Conservation (phyloP, 306 rosid genomes). For the Castanospermum australe region DNA sequence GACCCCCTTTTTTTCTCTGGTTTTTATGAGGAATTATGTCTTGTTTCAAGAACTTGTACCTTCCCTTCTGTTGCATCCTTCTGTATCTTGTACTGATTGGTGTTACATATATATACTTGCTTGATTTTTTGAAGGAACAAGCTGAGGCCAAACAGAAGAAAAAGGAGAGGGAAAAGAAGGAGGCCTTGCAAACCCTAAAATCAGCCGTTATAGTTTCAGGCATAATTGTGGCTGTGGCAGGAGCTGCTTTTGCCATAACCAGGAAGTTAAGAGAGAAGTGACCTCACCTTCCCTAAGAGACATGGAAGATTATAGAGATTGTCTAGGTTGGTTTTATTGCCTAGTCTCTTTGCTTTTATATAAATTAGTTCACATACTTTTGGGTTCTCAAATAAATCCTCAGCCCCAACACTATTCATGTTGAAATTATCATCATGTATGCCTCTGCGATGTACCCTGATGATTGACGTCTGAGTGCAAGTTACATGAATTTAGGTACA, state of each 20-base stretch:
- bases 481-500: background rate
- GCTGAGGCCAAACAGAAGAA: conserved; percentile 28
- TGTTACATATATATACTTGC: background rate
- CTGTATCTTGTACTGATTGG: background rate
- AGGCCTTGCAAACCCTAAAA: conserved; percentile 38
- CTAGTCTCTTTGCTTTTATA: background rate
- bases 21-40: background rate
- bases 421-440: background rate
- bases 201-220: conserved; percentile 48
- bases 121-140: conserved; percentile 31
- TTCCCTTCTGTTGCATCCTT: background rate
- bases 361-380: background rate
- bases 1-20: background rate
- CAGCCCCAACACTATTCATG: background rate
- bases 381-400: conserved; percentile 7
- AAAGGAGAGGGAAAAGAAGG: conserved; percentile 28
- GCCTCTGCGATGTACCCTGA: background rate
- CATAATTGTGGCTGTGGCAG: conserved; percentile 51
- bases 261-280: conserved; percentile 58
- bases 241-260: conserved; percentile 43
- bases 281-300: background rate
- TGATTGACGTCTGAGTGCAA: background rate
- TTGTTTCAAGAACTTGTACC: background rate
- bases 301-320: background rate
- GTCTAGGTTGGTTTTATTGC: background rate